Evolutionary conservation across 2,329 filamentous ascomycete genomes (phyloP), one percentile per base, ranked within the genome.

Genomic region (Sporothrix brasiliensis): DNA sequence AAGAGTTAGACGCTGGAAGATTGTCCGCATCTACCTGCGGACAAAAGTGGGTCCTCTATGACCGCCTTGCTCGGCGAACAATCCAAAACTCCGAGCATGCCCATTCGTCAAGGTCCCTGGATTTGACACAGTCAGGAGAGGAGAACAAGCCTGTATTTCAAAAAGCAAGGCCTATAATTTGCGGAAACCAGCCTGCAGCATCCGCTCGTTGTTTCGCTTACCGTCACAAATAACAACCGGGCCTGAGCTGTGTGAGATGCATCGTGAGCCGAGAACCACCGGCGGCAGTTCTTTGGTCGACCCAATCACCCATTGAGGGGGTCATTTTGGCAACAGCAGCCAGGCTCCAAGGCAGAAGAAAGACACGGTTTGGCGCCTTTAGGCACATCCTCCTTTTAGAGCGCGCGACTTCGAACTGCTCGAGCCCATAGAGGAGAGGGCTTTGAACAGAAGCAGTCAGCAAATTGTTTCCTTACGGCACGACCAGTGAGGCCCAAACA

Each of bases 301-400:
- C 39, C 66, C 50, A 56, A 54, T 68, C 66, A 47, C 9, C 50
- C 19, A 13, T 21, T 3, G 50, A 41, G 24, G 24, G 53, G 47
- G 3, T 44, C 14, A 50, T 21, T 30, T 65, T 67, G 24, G 11
- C n/a, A 24, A 27, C n/a, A 24, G 63, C 63, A 41, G 49, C 47
- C 16, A 24, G 30, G 49, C 63, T 14, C 49, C 16, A 9, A 67
- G 53, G 63, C 63, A 67, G 19, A 39, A 50, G 13, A 50, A 65
- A 30, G 44, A 44, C 24, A 50, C 61, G n/a, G 61, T 10, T 27
- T 27, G 39, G 14, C 13, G 58, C 39, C 16, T 41, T 63, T 44
- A 34, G 13, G 21, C 13, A 27, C 2, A 24, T 19, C 7, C 34
- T 47, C 56, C 34, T 4, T 53, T 11, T 10, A 30, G 10, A 16